Evolutionary conservation across 768 basidiomycete genomes (phyloP).

Genomic region (Lactarius sanguifluus): DNA sequence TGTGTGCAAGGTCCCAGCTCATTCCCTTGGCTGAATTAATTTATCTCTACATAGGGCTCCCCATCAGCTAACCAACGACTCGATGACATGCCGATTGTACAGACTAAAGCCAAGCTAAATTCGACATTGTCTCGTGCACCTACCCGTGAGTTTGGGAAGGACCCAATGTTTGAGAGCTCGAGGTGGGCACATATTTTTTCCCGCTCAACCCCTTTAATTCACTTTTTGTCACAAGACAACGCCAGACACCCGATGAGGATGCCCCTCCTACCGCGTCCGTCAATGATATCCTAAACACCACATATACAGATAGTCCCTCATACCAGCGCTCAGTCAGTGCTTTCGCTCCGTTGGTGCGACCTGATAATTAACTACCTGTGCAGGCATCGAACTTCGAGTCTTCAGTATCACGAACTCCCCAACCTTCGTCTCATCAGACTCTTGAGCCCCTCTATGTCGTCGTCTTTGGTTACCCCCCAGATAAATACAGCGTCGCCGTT

Average conservation of each 20-base stretch:
- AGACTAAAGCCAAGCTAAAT: slow-evolving; percentile 80
- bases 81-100: slow-evolving; percentile 73
- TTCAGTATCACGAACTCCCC: slow-evolving; percentile 30
- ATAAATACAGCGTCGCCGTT: slow-evolving; percentile 67
- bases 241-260: slow-evolving; percentile 47
- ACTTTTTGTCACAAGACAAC: slow-evolving; percentile 18
- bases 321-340: slow-evolving; percentile 45
- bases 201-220: slow-evolving; percentile 1
- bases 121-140: slow-evolving; percentile 62
- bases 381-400: slow-evolving; percentile 46
- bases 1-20: slow-evolving; percentile 37
- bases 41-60: slow-evolving; percentile 31
- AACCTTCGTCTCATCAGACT: slow-evolving; percentile 30
- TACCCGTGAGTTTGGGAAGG: slow-evolving; percentile 74
- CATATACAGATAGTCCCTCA: slow-evolving; percentile 43
- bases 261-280: slow-evolving; percentile 77
- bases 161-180: slow-evolving; percentile 80
- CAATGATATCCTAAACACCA: slow-evolving; percentile 69
- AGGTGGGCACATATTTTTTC: slow-evolving; percentile 42
- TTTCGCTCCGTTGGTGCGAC: slow-evolving; percentile 13
- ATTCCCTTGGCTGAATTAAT: neutral
- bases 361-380: neutral
- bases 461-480: slow-evolving; percentile 87
- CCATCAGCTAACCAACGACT: slow-evolving; percentile 61
- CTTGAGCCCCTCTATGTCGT: slow-evolving; percentile 60